These are phyloP conservation scores for Schizochytrium sp. DNA, from an alignment of 108 stramenopile species.

Conservation along the genomic window DNA sequence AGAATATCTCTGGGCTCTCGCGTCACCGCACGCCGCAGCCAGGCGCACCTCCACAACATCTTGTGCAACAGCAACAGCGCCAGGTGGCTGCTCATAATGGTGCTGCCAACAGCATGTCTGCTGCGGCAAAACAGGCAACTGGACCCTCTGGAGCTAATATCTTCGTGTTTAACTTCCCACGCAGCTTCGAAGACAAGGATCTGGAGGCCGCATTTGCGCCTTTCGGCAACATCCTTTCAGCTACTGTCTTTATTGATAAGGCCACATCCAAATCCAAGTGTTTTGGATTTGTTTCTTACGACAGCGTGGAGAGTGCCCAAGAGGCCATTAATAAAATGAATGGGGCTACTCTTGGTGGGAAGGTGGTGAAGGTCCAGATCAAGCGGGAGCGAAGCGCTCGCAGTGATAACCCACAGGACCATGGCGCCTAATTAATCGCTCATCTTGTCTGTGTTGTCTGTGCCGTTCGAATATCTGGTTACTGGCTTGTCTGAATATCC, in stretches of 20 bases:
- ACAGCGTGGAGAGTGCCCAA: conserved; percentile 86
- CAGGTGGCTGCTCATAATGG: neutral
- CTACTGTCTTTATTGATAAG: conserved; percentile 95
- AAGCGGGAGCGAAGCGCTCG: conserved; percentile 60
- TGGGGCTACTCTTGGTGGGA: conserved; percentile 78
- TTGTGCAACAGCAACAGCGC: neutral
- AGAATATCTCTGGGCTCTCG: too few species aligned
- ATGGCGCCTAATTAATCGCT: neutral
- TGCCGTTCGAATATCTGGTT: too few species aligned
- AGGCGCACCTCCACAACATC: neutral
- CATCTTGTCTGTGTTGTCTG: too few species aligned
- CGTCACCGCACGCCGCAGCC: too few species aligned
- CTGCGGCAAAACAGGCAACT: neutral
- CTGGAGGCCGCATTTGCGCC: conserved; percentile 88
- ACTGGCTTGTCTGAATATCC: too few species aligned
- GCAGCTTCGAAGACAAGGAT: conserved; percentile 92
- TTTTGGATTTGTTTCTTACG: conserved; percentile 97
- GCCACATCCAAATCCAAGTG: conserved; percentile 91
- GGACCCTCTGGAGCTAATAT: conserved; percentile 88
- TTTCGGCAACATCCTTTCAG: conserved; percentile 91
- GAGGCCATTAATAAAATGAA: conserved; percentile 93
- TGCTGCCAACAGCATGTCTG: neutral
- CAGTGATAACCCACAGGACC: conserved; percentile 7
- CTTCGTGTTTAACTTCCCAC: conserved; percentile 98
- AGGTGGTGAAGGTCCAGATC: conserved; percentile 74